phyloP scores from a whole-genome alignment of 768 basidiomycete genomes.

The Amanita fuliginea region DNA sequence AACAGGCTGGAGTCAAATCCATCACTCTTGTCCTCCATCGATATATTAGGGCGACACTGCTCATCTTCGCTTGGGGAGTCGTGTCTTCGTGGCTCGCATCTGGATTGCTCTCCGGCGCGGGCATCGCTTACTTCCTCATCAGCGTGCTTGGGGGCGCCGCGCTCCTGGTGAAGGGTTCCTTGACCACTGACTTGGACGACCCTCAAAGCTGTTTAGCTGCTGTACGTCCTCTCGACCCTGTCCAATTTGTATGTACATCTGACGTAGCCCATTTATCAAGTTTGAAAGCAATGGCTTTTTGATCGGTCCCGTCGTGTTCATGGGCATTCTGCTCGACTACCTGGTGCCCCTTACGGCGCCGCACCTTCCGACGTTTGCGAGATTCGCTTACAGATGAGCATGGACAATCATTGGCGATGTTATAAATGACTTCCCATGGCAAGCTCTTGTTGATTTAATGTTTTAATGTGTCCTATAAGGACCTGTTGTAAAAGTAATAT shows the following conservation, averaged over 20 bases:
- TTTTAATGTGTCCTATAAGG: too few species aligned
- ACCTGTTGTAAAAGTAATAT: too few species aligned
- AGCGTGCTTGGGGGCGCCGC: constrained; percentile 10
- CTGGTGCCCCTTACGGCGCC: not conserved
- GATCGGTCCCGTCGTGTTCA: constrained; percentile 5
- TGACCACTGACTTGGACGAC: not conserved
- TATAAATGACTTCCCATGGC: too few species aligned
- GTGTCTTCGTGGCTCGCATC: constrained; percentile 24
- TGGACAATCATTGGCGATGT: too few species aligned
- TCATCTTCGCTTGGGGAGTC: constrained; percentile 28
- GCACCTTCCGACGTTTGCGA: not conserved
- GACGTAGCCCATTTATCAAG: not conserved
- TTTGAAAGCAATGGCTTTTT: constrained; percentile 7
- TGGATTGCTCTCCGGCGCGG: constrained; percentile 27
- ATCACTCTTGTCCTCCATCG: constrained; percentile 42
- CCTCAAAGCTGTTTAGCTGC: not conserved
- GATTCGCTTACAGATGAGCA: too few species aligned
- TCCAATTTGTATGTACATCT: not conserved
- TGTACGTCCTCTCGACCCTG: not conserved
- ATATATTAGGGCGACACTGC: constrained; percentile 29
- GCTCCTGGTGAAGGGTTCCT: constrained; percentile 6
- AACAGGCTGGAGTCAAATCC: constrained; percentile 41
- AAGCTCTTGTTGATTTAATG: too few species aligned
- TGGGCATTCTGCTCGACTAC: constrained; percentile 7
- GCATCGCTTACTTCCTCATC: constrained; percentile 20